These are phyloP conservation scores for Mycena indigotica DNA, from an alignment of 768 basidiomycete genomes.

Conservation along the genomic window DNA sequence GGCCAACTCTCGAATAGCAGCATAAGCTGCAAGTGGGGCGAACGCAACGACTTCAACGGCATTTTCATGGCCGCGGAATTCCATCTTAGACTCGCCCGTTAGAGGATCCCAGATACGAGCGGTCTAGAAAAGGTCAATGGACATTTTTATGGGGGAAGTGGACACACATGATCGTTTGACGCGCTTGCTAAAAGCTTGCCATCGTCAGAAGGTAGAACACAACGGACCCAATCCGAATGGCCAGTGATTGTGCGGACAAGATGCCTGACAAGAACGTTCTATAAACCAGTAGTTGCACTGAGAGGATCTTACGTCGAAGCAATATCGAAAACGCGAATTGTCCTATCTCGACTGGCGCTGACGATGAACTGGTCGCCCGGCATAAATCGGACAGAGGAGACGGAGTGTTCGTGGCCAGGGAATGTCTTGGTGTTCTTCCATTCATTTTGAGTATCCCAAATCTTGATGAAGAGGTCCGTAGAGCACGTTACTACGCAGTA, in stretches of 20 bases:
- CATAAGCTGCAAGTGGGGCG: constrained; percentile 74
- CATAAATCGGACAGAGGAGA: constrained; percentile 83
- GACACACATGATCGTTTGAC: constrained; percentile 82
- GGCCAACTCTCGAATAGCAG: constrained; percentile 75
- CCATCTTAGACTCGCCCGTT: constrained; percentile 76
- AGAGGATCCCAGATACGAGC: constrained; percentile 74
- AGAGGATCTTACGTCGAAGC: constrained; percentile 68
- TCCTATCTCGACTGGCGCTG: constrained; percentile 85
- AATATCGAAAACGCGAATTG: constrained; percentile 85
- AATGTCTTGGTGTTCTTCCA: constrained; percentile 89
- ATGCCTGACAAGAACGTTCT: constrained; percentile 49
- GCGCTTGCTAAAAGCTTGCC: constrained; percentile 76
- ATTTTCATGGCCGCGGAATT: constrained; percentile 86
- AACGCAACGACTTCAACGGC: constrained; percentile 82
- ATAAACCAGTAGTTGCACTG: constrained; percentile 4
- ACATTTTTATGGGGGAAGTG: background rate
- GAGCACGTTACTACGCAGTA: constrained; percentile 62
- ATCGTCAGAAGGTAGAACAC: constrained; percentile 65
- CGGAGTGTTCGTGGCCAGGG: constrained; percentile 88
- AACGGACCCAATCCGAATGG: constrained; percentile 87
- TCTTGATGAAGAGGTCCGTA: constrained; percentile 86
- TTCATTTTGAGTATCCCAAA: constrained; percentile 89
- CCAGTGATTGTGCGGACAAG: constrained; percentile 74
- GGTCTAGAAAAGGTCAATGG: constrained; percentile 51
- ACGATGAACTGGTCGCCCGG: constrained; percentile 83